These are phyloP conservation scores for Vitis rotundifolia DNA, from an alignment of 164 flowering plant species.

Conservation along the genomic window DNA sequence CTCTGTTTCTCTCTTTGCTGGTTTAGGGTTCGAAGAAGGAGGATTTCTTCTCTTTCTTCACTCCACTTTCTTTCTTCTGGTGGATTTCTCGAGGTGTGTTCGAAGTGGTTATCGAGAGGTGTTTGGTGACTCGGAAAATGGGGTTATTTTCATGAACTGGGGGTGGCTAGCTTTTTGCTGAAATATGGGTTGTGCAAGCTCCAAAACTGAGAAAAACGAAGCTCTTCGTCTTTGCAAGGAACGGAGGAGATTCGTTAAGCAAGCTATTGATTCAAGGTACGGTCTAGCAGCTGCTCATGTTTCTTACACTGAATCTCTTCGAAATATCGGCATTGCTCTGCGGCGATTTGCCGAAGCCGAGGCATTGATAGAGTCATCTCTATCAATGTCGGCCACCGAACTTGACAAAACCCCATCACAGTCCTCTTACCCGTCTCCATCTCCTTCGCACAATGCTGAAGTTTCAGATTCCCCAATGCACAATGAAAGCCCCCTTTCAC, in stretches of 20 bases:
- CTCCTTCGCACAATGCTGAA: constrained; percentile 64
- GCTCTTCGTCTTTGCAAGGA: constrained; percentile 76
- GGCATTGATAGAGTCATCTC: constrained; percentile 56
- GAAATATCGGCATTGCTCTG: constrained; percentile 70
- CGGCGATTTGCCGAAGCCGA: constrained; percentile 84
- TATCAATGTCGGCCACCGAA: constrained; percentile 60
- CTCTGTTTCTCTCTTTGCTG: constrained; percentile 7
- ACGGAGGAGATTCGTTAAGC: constrained; percentile 69
- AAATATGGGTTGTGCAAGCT: constrained; percentile 68
- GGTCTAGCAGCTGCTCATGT: constrained; percentile 83
- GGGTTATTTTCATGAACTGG: constrained; percentile 16
- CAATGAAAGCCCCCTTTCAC: constrained; percentile 51
- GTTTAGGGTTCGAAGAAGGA: constrained; percentile 14
- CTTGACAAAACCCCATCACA: constrained; percentile 78
- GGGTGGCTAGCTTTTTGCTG: constrained; percentile 3
- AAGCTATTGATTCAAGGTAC: constrained; percentile 83
- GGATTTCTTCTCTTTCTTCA: neutral
- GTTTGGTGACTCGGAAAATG: constrained; percentile 4
- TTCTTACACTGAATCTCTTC: constrained; percentile 67
- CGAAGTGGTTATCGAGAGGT: neutral
- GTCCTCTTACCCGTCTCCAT: constrained; percentile 75
- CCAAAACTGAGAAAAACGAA: constrained; percentile 61
- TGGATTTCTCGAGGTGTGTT: neutral
- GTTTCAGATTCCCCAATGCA: constrained; percentile 48
- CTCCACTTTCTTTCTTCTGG: neutral